Evolutionary conservation across 1,139 yeast genomes (phyloP).

Genomic region (Candida sanyaensis): DNA sequence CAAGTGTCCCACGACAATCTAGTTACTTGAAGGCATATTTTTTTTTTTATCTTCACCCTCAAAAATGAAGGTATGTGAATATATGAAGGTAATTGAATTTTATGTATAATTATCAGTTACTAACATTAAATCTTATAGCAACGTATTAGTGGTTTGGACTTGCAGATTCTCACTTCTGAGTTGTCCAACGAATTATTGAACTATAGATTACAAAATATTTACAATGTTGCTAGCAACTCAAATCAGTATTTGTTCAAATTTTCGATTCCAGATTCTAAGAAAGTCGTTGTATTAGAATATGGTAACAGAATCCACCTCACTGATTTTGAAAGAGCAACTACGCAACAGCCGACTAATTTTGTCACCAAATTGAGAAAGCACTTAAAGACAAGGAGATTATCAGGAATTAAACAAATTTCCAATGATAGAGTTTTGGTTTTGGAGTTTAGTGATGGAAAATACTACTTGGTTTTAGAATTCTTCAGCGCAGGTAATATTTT

Average conservation of each 20-base stretch:
- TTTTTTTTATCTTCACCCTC: too few species aligned
- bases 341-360: constrained; percentile 82
- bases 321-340: constrained; percentile 76
- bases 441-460: constrained; percentile 79
- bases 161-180: constrained; percentile 71
- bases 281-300: constrained; percentile 75
- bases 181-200: constrained; percentile 56
- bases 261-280: constrained; percentile 80
- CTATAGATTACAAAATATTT: constrained; percentile 80
- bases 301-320: constrained; percentile 84
- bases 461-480: constrained; percentile 81
- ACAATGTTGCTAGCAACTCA: constrained; percentile 71
- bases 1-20: too few species aligned
- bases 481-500: constrained; percentile 94
- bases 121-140: constrained; percentile 55
- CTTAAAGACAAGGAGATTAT: constrained; percentile 74
- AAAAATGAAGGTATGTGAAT: neutral
- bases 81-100: too few species aligned
- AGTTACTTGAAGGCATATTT: too few species aligned
- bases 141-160: constrained; percentile 82
- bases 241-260: constrained; percentile 81
- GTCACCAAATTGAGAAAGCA: constrained; percentile 86
- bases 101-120: neutral
- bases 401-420: constrained; percentile 71
- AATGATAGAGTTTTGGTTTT: constrained; percentile 80